These are phyloP conservation scores for Chrysoporthe puriensis DNA, from an alignment of 2,329 filamentous ascomycete genomes.

Conservation along the genomic window DNA sequence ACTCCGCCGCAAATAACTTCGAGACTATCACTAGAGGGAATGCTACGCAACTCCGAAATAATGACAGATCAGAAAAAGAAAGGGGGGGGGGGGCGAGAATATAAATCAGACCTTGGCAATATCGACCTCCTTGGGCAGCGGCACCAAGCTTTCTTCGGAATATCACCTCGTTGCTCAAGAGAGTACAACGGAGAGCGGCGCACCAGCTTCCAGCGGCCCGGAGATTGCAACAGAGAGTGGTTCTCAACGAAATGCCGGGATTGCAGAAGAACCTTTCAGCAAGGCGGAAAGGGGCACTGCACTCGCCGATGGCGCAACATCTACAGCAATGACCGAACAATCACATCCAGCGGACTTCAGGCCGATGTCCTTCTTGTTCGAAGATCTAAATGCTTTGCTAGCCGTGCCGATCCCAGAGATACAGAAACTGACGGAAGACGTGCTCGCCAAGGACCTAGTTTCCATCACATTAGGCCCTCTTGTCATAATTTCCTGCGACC, in stretches of 20 bases:
- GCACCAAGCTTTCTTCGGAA: not conserved
- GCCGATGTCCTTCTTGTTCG: slow-evolving; percentile 21
- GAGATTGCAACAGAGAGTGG: slow-evolving; percentile 8
- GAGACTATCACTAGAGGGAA: not conserved
- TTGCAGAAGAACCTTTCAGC: not conserved
- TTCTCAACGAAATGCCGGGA: slow-evolving; percentile 1
- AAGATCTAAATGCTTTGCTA: slow-evolving; percentile 18
- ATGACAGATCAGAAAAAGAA: not conserved
- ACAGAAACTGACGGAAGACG: slow-evolving; percentile 20
- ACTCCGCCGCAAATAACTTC: not conserved
- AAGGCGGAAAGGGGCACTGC: not conserved
- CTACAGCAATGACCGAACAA: slow-evolving; percentile 1
- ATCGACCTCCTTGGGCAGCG: slow-evolving; percentile 1
- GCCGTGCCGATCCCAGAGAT: slow-evolving; percentile 17
- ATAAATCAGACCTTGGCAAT: not conserved
- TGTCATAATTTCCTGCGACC: slow-evolving; percentile 24
- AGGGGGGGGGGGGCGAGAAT: not conserved
- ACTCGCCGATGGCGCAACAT: not conserved
- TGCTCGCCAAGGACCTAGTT: slow-evolving; percentile 18
- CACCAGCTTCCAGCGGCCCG: slow-evolving; percentile 10
- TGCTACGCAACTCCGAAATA: not conserved
- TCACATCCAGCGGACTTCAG: not conserved
- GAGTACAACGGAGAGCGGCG: slow-evolving; percentile 5
- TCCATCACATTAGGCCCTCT: slow-evolving; percentile 23
- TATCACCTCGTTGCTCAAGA: not conserved